These are phyloP conservation scores for Trapa incisa DNA, from an alignment of 345 rosid genomes.

Conservation along the genomic window DNA sequence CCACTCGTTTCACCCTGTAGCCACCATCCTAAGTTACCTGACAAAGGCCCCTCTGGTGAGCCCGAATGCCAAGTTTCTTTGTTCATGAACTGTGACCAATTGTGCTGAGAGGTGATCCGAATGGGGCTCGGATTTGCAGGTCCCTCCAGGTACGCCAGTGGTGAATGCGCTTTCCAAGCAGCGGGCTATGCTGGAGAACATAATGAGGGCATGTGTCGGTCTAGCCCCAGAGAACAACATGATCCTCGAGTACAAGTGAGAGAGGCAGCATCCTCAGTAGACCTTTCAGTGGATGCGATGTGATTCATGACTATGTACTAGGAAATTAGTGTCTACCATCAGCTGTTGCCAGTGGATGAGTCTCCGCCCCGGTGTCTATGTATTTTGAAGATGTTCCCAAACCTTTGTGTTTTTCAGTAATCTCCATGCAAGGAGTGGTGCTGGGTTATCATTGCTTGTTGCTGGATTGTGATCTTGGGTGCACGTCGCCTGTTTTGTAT, in stretches of 20 bases:
- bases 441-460: not conserved
- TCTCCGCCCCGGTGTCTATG: not conserved
- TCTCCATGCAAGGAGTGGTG: not conserved
- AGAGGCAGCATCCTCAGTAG: not conserved
- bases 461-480: no score
- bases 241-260: constrained; percentile 95
- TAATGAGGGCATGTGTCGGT: constrained; percentile 83
- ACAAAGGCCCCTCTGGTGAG: constrained; percentile 97
- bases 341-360: not conserved
- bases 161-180: constrained; percentile 94
- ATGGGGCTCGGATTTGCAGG: constrained; percentile 21
- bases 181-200: constrained; percentile 95
- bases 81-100: not conserved
- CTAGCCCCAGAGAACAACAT: constrained; percentile 96
- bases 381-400: not conserved
- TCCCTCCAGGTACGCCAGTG: constrained; percentile 93
- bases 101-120: not conserved
- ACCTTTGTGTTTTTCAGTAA: not conserved
- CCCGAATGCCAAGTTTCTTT: not conserved
- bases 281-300: not conserved
- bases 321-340: not conserved
- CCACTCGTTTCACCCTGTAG: constrained; percentile 96
- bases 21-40: constrained; percentile 94
- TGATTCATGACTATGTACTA: not conserved
- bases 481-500: no score